phyloP scores from a whole-genome alignment of 306 rosid species.

The Luffa aegyptiaca region DNA sequence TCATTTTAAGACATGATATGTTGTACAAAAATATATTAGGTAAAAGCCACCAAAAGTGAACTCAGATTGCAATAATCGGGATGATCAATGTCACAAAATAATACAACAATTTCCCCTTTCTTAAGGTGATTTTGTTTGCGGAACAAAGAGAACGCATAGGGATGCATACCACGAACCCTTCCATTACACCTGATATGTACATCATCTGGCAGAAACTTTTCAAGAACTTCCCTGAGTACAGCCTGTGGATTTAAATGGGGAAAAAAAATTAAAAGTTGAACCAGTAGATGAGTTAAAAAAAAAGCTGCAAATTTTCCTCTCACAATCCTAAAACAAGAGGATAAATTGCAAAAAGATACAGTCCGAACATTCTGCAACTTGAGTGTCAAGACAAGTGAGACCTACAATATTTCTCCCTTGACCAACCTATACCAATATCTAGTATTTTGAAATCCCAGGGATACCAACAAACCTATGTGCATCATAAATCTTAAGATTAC shows the following conservation, averaged over 20 bases:
- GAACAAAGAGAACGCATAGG: neutral
- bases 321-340: neutral
- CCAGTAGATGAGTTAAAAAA: neutral
- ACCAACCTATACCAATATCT: neutral
- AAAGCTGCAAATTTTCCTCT: neutral
- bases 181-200: slow-evolving; percentile 73
- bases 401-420: neutral
- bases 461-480: neutral
- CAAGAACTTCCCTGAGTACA: slow-evolving; percentile 79
- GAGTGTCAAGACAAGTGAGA: neutral
- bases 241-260: slow-evolving; percentile 40
- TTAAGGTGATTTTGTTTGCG: neutral
- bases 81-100: neutral
- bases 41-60: neutral
- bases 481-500: neutral
- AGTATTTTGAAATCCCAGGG: neutral
- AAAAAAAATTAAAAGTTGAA: neutral
- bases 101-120: neutral
- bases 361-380: neutral
- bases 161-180: slow-evolving; percentile 72
- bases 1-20: neutral
- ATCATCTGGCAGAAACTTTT: slow-evolving; percentile 71
- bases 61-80: neutral
- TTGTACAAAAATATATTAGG: neutral
- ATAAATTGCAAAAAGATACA: neutral